Conservation (phyloP, 495 filamentous ascomycete genomes). For the Pyrenopolyporus hunteri region DNA sequence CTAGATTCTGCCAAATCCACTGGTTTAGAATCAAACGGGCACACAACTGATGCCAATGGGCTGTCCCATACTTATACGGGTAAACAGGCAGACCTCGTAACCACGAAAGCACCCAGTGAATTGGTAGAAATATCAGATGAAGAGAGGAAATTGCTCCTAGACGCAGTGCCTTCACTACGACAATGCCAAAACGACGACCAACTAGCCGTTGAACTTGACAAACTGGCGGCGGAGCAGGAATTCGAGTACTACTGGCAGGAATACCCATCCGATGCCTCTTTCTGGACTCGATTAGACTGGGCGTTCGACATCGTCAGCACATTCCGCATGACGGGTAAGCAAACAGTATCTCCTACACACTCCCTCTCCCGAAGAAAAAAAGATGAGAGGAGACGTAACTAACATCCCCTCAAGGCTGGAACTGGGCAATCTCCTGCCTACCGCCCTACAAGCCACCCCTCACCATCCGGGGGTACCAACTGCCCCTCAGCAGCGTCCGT, state of each 20-base stretch:
- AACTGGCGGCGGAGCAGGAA: slow-evolving; percentile 31
- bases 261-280: slow-evolving; percentile 62
- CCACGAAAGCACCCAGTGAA: neutral
- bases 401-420: slow-evolving; percentile 64
- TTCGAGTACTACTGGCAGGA: slow-evolving; percentile 71
- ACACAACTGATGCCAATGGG: neutral
- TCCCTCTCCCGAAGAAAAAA: no score
- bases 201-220: neutral
- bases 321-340: slow-evolving; percentile 65
- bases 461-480: slow-evolving; percentile 45
- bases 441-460: slow-evolving; percentile 59
- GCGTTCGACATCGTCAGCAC: slow-evolving; percentile 68
- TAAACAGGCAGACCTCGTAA: neutral
- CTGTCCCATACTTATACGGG: neutral
- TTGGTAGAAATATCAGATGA: neutral
- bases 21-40: slow-evolving; percentile 12
- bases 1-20: neutral
- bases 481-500: slow-evolving; percentile 41
- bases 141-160: neutral
- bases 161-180: slow-evolving; percentile 1
- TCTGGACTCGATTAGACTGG: slow-evolving; percentile 74
- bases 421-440: slow-evolving; percentile 66
- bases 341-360: neutral
- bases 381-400: neutral
- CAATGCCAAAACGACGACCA: neutral